phyloP scores from a whole-genome alignment of 164 flowering plant genomes.

The Dillenia turbinata region DNA sequence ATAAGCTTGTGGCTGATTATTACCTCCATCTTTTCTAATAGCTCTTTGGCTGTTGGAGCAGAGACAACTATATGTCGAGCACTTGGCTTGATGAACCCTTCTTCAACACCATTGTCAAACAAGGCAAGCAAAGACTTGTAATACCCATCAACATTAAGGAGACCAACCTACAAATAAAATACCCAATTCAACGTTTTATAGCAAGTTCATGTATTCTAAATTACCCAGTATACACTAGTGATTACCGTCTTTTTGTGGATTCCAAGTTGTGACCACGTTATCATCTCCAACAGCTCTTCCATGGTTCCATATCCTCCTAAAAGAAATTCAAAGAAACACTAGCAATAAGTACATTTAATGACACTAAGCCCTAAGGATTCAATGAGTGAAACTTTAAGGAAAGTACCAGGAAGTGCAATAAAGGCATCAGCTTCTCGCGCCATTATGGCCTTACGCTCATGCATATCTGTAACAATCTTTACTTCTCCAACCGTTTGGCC shows the following conservation, averaged over 20 bases:
- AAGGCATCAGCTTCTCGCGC: constrained; percentile 83
- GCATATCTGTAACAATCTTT: constrained; percentile 74
- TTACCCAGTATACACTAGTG: constrained; percentile 1
- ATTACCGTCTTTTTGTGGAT: constrained; percentile 89
- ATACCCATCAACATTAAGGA: constrained; percentile 88
- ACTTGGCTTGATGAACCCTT: constrained; percentile 87
- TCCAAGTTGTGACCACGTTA: constrained; percentile 94
- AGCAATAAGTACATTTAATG: no score
- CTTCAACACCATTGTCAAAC: constrained; percentile 79
- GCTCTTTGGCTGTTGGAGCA: constrained; percentile 83
- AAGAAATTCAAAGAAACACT: not conserved
- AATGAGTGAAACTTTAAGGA: not conserved
- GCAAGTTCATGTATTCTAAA: not conserved
- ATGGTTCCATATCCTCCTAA: constrained; percentile 96
- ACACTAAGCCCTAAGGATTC: not conserved
- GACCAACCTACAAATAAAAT: constrained; percentile 56
- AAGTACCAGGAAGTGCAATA: constrained; percentile 89
- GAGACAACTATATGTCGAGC: constrained; percentile 76
- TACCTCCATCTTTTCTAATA: constrained; percentile 77
- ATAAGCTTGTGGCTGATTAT: not conserved
- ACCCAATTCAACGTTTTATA: constrained; percentile 1
- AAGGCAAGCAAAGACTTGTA: constrained; percentile 69
- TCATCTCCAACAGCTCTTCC: constrained; percentile 91
- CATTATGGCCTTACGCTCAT: constrained; percentile 88
- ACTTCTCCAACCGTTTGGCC: constrained; percentile 87